Evolutionary conservation across 805 yeast species (phyloP).

Genomic region (Yamadazyma sp.): DNA sequence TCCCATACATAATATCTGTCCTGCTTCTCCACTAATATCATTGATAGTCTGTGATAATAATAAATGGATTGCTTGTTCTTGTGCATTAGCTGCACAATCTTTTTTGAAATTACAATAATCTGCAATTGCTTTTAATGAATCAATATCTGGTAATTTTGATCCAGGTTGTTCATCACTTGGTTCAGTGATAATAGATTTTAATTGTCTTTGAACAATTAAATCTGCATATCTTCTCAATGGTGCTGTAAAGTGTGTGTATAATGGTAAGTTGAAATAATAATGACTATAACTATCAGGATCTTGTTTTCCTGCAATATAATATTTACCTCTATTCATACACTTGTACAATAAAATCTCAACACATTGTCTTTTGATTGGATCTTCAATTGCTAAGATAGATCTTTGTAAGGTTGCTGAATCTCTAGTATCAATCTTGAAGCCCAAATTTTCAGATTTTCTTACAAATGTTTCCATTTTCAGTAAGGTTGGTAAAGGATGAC

Average conservation of each 20-base stretch:
- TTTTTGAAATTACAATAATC: constrained; percentile 95
- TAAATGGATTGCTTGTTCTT: constrained; percentile 90
- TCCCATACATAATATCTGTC: constrained; percentile 82
- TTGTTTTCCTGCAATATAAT: constrained; percentile 82
- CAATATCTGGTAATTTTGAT: constrained; percentile 40
- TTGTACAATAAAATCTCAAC: constrained; percentile 78
- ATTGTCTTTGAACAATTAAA: constrained; percentile 86
- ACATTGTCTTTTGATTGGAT: constrained; percentile 62
- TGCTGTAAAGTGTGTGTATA: constrained; percentile 90
- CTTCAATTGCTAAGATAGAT: constrained; percentile 63
- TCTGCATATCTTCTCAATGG: constrained; percentile 93
- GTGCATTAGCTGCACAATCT: constrained; percentile 90
- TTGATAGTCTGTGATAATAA: constrained; percentile 79
- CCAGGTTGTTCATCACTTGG: neutral
- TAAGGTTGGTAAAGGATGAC: constrained; percentile 80
- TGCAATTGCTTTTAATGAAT: constrained; percentile 73
- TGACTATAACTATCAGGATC: constrained; percentile 78
- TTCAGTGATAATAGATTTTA: constrained; percentile 55
- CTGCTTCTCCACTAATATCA: constrained; percentile 66
- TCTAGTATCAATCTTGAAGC: constrained; percentile 69
- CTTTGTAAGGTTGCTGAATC: constrained; percentile 68
- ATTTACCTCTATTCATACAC: constrained; percentile 81
- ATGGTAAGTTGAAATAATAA: constrained; percentile 76
- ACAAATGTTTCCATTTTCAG: constrained; percentile 78
- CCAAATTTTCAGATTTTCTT: constrained; percentile 63